A percentile compares a stretch with the other conserved stretches of the same genome.
phyloP scores from a whole-genome alignment of 371 early-diverging fungal species.

The Zancudomyces culisetae region DNA sequence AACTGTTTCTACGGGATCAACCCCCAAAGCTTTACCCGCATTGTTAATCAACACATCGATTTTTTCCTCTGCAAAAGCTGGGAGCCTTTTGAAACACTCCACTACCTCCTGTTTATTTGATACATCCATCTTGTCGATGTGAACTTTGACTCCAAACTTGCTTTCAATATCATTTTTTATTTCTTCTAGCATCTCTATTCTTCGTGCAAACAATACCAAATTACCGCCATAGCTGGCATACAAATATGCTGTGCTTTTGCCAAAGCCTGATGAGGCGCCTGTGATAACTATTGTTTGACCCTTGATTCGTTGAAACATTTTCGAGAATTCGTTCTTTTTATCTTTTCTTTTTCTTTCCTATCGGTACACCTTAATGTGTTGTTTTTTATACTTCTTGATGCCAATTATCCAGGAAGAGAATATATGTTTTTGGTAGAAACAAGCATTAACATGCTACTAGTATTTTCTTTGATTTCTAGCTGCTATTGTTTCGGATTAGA shows the following conservation, averaged over 20 bases:
- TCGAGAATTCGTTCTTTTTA: conserved; percentile 19
- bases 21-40: conserved; percentile 62
- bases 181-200: not conserved
- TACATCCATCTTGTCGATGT: not conserved
- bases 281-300: conserved; percentile 10
- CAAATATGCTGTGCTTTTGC: not conserved
- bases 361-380: too few species aligned
- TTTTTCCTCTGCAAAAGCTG: not conserved
- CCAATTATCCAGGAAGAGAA: too few species aligned
- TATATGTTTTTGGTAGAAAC: too few species aligned
- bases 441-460: too few species aligned
- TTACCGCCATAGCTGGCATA: not conserved
- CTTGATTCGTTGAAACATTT: conserved; percentile 45
- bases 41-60: conserved; percentile 69
- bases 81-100: not conserved
- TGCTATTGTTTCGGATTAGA: too few species aligned
- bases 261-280: not conserved
- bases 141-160: conserved; percentile 2
- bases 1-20: conserved; percentile 49
- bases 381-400: too few species aligned
- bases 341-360: not conserved
- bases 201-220: not conserved
- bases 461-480: too few species aligned
- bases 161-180: not conserved
- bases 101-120: not conserved